Percentiles rank a stretch among this genome's conserved stretches.
phyloP scores from a whole-genome alignment of 2,329 filamentous ascomycete genomes.

The Fusarium luffae region DNA sequence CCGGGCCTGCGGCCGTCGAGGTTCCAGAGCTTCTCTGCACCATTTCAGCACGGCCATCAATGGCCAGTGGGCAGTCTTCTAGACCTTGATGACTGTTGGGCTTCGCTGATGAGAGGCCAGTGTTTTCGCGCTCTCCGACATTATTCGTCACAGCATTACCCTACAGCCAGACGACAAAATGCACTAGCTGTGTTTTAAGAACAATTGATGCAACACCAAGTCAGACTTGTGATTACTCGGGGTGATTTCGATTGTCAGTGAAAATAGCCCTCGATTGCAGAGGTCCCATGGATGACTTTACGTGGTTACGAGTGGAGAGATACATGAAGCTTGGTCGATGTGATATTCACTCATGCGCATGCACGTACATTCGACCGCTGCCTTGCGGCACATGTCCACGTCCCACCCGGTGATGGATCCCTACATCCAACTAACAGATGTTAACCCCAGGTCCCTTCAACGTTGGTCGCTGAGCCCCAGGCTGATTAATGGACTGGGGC shows the following conservation, averaged over 20 bases:
- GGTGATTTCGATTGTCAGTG: not conserved
- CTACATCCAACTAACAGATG: constrained; percentile 18
- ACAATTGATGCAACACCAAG: constrained; percentile 11
- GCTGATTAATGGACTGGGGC: not conserved
- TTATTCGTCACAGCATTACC: constrained; percentile 33
- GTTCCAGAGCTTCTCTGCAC: constrained; percentile 38
- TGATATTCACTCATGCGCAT: constrained; percentile 17
- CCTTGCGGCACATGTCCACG: constrained; percentile 19
- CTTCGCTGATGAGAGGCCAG: constrained; percentile 33
- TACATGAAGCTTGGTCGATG: not conserved
- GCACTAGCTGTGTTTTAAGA: not conserved
- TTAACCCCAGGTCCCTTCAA: constrained; percentile 27
- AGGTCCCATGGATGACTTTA: not conserved
- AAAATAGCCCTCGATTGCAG: not conserved
- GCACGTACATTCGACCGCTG: constrained; percentile 11
- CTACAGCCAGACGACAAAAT: constrained; percentile 5
- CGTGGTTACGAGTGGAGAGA: not conserved
- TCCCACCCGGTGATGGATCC: constrained; percentile 32
- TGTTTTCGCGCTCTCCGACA: constrained; percentile 30
- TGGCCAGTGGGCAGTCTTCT: constrained; percentile 12
- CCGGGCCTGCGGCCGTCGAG: constrained; percentile 31
- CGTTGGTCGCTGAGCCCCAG: constrained; percentile 31
- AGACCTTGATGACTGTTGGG: constrained; percentile 20
- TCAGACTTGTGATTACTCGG: not conserved
- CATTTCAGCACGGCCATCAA: constrained; percentile 19